Evolutionary conservation across 768 basidiomycete species (phyloP).

Genomic region (Termitomyces sp.): DNA sequence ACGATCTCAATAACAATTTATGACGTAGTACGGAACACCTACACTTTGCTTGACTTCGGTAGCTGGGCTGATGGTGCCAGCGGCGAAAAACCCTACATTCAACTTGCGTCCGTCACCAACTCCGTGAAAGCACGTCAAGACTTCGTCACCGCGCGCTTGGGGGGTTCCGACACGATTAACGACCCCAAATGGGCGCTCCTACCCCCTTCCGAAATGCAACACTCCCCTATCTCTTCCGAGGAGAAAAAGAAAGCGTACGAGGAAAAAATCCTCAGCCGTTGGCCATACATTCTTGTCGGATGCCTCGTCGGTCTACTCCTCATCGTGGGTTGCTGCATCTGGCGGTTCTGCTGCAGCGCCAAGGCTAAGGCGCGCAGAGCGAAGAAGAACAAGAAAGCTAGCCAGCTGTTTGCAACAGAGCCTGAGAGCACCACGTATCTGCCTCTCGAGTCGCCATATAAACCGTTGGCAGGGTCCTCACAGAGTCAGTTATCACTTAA

Average conservation of each 20-base stretch:
- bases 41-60: slow-evolving; percentile 70
- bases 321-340: slow-evolving; percentile 44
- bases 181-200: slow-evolving; percentile 55
- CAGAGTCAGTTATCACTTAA: slow-evolving; percentile 13
- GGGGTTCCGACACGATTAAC: slow-evolving; percentile 52
- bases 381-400: slow-evolving; percentile 14
- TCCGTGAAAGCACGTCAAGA: slow-evolving; percentile 50
- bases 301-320: slow-evolving; percentile 47
- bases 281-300: slow-evolving; percentile 68
- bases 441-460: slow-evolving; percentile 19
- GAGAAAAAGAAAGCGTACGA: slow-evolving; percentile 67
- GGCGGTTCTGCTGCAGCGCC: slow-evolving; percentile 53
- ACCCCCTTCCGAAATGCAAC: slow-evolving; percentile 49
- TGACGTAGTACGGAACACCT: slow-evolving; percentile 66
- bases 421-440: slow-evolving; percentile 25
- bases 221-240: slow-evolving; percentile 56
- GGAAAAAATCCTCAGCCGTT: slow-evolving; percentile 61
- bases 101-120: slow-evolving; percentile 60
- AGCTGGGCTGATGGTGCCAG: slow-evolving; percentile 51
- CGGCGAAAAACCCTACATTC: slow-evolving; percentile 59
- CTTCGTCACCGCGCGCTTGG: slow-evolving; percentile 58
- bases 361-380: slow-evolving; percentile 18
- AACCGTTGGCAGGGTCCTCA: slow-evolving; percentile 3
- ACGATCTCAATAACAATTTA: slow-evolving; percentile 1
- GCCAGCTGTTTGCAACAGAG: slow-evolving; percentile 19